Conservation (phyloP, 176 grass and related monocot species). For the Ensete glaucum region DNA sequence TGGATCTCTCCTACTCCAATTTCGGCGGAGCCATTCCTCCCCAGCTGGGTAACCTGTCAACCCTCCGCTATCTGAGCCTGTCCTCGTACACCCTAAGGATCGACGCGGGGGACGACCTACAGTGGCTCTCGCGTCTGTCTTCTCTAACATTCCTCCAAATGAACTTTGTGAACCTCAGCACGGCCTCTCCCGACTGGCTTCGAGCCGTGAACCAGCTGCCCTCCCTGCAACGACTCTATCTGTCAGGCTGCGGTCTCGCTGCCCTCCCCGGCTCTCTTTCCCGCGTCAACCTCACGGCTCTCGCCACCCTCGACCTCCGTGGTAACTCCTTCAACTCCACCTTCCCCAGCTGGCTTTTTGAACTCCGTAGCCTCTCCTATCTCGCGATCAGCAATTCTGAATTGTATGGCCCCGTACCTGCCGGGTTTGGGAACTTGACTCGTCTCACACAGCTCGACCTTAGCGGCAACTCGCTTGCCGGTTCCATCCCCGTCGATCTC, state of each 20-base stretch:
- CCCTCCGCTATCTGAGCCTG: slow-evolving; percentile 24
- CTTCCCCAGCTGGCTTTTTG: slow-evolving; percentile 29
- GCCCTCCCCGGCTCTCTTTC: slow-evolving; percentile 9
- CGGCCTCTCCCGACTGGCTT: slow-evolving; percentile 18
- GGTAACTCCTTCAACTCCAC: slow-evolving; percentile 12
- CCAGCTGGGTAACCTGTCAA: slow-evolving; percentile 20
- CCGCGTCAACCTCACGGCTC: slow-evolving; percentile 17
- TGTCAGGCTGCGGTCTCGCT: slow-evolving; percentile 28
- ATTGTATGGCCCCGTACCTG: slow-evolving; percentile 24
- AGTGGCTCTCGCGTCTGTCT: slow-evolving; percentile 23
- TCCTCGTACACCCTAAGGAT: neutral
- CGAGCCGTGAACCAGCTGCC: slow-evolving; percentile 29
- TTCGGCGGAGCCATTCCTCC: slow-evolving; percentile 19
- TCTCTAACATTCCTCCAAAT: slow-evolving; percentile 30
- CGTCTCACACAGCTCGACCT: neutral
- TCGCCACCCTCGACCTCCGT: slow-evolving; percentile 21
- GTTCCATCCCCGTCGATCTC: neutral
- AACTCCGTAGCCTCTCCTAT: slow-evolving; percentile 26
- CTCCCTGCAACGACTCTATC: slow-evolving; percentile 18
- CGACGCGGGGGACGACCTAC: no score
- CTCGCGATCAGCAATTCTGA: slow-evolving; percentile 20
- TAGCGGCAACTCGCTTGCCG: neutral
- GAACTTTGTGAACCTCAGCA: slow-evolving; percentile 13
- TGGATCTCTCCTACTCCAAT: slow-evolving; percentile 14
- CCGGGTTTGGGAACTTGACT: neutral